A percentile compares a stretch with the other conserved stretches of the same genome.
Conservation (phyloP, 768 basidiomycete species). For the Lactarius sanguifluus region DNA sequence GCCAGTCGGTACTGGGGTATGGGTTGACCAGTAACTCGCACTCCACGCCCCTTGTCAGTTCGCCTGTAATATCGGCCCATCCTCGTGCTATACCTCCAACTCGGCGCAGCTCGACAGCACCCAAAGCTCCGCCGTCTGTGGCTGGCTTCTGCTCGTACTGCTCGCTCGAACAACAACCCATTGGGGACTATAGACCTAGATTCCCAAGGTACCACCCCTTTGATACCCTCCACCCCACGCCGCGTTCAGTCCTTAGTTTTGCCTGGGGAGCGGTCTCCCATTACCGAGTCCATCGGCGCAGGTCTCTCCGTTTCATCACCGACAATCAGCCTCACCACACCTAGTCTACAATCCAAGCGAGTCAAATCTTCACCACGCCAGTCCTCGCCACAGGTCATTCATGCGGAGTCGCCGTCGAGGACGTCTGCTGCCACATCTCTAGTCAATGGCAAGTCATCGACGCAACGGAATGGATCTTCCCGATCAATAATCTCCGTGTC, state of each 20-base stretch:
- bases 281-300: constrained; percentile 29
- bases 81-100: constrained; percentile 27
- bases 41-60: constrained; percentile 31
- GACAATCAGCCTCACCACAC: constrained; percentile 22
- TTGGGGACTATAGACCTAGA: constrained; percentile 28
- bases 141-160: constrained; percentile 32
- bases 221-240: constrained; percentile 37
- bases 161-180: constrained; percentile 32
- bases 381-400: constrained; percentile 29
- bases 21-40: constrained; percentile 33
- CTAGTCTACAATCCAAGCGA: constrained; percentile 22
- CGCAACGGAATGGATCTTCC: constrained; percentile 29
- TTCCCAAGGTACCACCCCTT: constrained; percentile 21
- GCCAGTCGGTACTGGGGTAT: constrained; percentile 30
- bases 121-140: constrained; percentile 34
- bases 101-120: constrained; percentile 7
- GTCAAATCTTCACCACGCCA: constrained; percentile 23
- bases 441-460: constrained; percentile 31
- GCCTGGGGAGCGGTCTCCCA: constrained; percentile 34
- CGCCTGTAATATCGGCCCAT: constrained; percentile 34
- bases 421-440: constrained; percentile 31
- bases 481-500: constrained; percentile 21
- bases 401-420: constrained; percentile 27
- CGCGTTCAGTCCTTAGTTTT: constrained; percentile 50
- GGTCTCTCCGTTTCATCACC: constrained; percentile 29